Base-by-base conservation (phyloP, 2,329 filamentous ascomycete species). In the Fragosphaeria purpurea region DNA sequence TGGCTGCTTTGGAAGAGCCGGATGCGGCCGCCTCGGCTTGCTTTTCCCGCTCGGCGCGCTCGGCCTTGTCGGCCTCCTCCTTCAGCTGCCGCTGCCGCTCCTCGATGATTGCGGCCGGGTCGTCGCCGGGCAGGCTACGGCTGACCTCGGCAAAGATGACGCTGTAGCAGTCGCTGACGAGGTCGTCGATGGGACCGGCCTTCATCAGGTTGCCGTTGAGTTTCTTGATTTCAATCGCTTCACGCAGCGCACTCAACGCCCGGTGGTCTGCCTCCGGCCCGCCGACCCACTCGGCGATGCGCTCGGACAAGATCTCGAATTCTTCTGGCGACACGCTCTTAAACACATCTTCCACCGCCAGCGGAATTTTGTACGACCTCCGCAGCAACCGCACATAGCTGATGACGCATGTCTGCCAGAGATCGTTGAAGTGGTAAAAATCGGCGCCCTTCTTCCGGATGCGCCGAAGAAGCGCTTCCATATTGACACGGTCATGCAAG, bases 181-280 rank as follows among this genome's bases (percentile, higher is more conserved):
- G 76, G 61, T 98, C 93, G 60, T 98, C 93, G 43, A 97, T 91
- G 8, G 83, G 75, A 0, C 82, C 79, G 1, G 85, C 79, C 66
- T 95, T 96, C 78, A 94, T 93, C 7, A 95, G 74, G 44, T 84
- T 85, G 41, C 84, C 83, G 62, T 98, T 98, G 43, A 96, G 77
- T 63, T 80, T 81, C 62, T 81, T 81, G 41, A 80, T 57, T 54
- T 82, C 78, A 8, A 80, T 73, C 0, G 72, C 69, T 44, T 82
- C 78, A 59, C 75, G 79, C 65, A 82, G 70, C 50, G 77, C 79
- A 44, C 67, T 68, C 47, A 81, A 69, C 1, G 73, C 71, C 0
- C 66, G 60, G 47, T 74, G 63, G n/a, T 64, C 61, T 1, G 65
- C 63, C 1, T 60, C 59, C 3, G 66, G 57, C 32, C 65, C 62